Evolutionary conservation across 2,329 filamentous ascomycete species (phyloP).

Genomic region (Tolypocladium ophioglossoides): DNA sequence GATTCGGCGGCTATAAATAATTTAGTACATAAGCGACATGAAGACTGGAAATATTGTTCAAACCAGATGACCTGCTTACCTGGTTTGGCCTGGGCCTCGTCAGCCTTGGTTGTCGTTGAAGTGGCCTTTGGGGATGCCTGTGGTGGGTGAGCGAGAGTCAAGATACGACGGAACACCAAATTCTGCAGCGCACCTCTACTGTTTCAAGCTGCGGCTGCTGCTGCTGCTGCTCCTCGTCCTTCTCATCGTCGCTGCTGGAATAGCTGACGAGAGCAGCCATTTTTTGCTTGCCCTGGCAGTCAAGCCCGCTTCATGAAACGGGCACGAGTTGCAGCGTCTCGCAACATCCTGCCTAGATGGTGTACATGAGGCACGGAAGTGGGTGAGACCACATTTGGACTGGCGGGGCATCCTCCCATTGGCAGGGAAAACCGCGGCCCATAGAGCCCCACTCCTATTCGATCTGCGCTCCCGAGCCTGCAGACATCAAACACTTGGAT

Average conservation of each 20-base stretch:
- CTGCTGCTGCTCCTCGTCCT: slow-evolving; percentile 16
- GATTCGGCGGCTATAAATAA: background rate
- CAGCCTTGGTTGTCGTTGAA: background rate
- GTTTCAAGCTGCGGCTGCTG: background rate
- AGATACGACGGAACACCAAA: background rate
- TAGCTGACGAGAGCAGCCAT: slow-evolving; percentile 39
- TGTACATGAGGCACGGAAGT: background rate
- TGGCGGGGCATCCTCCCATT: slow-evolving; percentile 1
- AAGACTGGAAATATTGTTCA: background rate
- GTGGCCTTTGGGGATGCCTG: background rate
- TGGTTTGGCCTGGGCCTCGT: background rate
- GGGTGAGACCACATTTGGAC: background rate
- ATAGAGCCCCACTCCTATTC: background rate
- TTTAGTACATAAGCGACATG: background rate
- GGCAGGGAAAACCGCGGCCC: background rate
- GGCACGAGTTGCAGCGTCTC: background rate
- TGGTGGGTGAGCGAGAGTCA: background rate
- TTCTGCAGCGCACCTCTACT: background rate
- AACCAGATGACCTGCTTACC: background rate
- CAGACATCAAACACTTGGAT: background rate
- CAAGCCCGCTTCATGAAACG: background rate
- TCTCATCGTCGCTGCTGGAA: slow-evolving; percentile 41
- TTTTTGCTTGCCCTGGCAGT: background rate
- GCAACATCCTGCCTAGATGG: background rate
- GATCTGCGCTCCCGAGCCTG: background rate